A percentile compares a stretch with the other conserved stretches of the same genome.
phyloP scores from a whole-genome alignment of 139 green algal genomes.

The Desmodesmus armatus region DNA sequence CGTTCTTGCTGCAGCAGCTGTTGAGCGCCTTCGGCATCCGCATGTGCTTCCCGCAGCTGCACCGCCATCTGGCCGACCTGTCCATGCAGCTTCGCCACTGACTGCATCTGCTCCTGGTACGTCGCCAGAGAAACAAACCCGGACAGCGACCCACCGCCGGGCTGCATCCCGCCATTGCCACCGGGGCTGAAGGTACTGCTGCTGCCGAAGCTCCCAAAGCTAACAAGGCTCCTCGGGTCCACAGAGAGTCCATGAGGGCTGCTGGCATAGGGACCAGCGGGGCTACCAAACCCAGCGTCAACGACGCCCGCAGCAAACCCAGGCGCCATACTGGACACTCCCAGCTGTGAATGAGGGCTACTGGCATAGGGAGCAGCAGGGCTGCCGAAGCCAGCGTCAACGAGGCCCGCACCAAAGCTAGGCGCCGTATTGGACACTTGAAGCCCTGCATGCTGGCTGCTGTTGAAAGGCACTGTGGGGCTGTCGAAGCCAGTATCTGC shows the following conservation, averaged over 20 bases:
- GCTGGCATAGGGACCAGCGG: background rate
- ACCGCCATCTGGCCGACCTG: constrained; percentile 35
- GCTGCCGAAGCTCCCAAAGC: background rate
- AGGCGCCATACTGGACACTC: too few relatives aligned
- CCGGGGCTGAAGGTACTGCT: constrained; percentile 4
- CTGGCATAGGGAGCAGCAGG: background rate
- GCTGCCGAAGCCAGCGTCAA: background rate
- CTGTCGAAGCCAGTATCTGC: background rate
- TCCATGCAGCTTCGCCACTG: constrained; percentile 19
- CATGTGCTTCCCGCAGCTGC: constrained; percentile 44
- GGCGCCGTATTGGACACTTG: too few relatives aligned
- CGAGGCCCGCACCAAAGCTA: background rate
- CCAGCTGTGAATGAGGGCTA: background rate
- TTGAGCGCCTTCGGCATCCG: constrained; percentile 27
- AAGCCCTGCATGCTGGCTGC: background rate
- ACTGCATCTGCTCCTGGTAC: constrained; percentile 41
- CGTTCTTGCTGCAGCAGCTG: constrained; percentile 44
- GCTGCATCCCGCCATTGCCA: background rate
- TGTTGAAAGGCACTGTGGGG: background rate
- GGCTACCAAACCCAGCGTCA: background rate
- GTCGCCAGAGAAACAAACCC: constrained; percentile 29
- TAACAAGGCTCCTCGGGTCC: background rate
- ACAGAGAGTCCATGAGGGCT: background rate
- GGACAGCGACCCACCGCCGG: constrained; percentile 22
- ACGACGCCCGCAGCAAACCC: background rate